Evolutionary conservation across 169 alveolate species (phyloP), one percentile per base, ranked within the genome.

Genomic region (Plasmodium falciparum): DNA sequence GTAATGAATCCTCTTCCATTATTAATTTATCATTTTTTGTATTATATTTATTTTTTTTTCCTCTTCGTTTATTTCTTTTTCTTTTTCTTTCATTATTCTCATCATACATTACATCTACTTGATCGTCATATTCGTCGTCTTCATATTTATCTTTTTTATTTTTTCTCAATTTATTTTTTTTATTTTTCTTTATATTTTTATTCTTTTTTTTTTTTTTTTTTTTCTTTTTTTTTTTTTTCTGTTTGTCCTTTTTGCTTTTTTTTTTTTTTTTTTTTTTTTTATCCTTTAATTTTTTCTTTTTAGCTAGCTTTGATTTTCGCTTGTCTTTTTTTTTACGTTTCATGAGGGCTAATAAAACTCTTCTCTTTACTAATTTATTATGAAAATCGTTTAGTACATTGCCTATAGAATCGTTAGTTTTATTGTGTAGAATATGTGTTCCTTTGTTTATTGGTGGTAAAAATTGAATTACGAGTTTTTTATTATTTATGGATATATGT

Each of bases 211-310:
- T 17, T 13, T 33, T 52, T 7, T 33, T 7, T 50, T 17, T 33
- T 52, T 33, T 24, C 15, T 26, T 50, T 8, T 72, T 26, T 9
- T 39, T 71, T 45, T 54, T 17, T 71, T 17, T 15, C n/a, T n/a
- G 12, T 70, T 22, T 43, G 12, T 47, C 5, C 20, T 71, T 49
- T 29, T 71, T 45, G 13, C 29, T n/a, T 72, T 72, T 49, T 72
- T 72, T 72, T 49, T 22, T 39, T 13, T 15, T 22, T 72, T 49
- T 33, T n/a, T 3, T 50, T 47, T 15, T 72, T 72, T 61, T 61
- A 61, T 62, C 65, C 29, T 56, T 56, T 56, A 56, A 39, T 39
- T 39, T 39, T 5, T 39, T 39, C 47, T 39, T 39, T 39, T 39
- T 39, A 7, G 47, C 47, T 39, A 39, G 6, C 47, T 39, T 39